These are phyloP conservation scores for Jimgerdemannia lactiflua DNA, from an alignment of 192 early-diverging fungal species.

Conservation along the genomic window DNA sequence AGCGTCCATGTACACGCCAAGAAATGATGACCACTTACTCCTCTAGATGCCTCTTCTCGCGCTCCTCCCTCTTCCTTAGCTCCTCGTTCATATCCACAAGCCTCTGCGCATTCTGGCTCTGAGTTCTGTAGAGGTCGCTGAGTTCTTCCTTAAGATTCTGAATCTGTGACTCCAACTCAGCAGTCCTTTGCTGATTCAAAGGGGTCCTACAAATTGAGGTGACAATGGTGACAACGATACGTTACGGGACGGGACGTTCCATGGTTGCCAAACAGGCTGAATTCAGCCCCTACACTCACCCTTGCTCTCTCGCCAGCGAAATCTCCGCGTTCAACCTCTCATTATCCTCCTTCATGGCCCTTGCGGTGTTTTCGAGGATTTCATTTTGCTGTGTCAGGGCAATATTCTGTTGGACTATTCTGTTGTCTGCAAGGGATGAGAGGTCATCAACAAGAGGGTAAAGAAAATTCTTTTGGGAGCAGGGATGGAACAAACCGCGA, in stretches of 20 bases:
- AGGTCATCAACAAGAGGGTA: not conserved
- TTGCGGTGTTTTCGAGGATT: constrained; percentile 29
- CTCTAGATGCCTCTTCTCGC: constrained; percentile 49
- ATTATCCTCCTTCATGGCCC: constrained; percentile 25
- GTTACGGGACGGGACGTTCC: constrained; percentile 1
- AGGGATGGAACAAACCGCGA: too few species aligned
- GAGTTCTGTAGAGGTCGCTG: constrained; percentile 84
- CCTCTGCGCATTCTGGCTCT: constrained; percentile 89
- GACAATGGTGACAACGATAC: not conserved
- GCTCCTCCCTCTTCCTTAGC: constrained; percentile 57
- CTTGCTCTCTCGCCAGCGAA: constrained; percentile 31
- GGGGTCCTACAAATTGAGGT: constrained; percentile 33
- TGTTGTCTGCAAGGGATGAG: constrained; percentile 29
- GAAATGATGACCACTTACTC: constrained; percentile 50
- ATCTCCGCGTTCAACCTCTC: constrained; percentile 35
- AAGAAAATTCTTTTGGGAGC: not conserved
- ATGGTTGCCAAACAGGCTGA: not conserved
- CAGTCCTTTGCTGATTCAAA: constrained; percentile 58
- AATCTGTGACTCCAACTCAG: constrained; percentile 75
- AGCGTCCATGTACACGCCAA: too few species aligned
- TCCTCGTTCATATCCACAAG: constrained; percentile 84
- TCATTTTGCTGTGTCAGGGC: constrained; percentile 38
- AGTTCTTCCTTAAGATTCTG: constrained; percentile 82
- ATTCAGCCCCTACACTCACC: not conserved
- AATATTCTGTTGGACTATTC: constrained; percentile 36